phyloP scores from a whole-genome alignment of 768 basidiomycete genomes.

The Tubosaeta sp. region DNA sequence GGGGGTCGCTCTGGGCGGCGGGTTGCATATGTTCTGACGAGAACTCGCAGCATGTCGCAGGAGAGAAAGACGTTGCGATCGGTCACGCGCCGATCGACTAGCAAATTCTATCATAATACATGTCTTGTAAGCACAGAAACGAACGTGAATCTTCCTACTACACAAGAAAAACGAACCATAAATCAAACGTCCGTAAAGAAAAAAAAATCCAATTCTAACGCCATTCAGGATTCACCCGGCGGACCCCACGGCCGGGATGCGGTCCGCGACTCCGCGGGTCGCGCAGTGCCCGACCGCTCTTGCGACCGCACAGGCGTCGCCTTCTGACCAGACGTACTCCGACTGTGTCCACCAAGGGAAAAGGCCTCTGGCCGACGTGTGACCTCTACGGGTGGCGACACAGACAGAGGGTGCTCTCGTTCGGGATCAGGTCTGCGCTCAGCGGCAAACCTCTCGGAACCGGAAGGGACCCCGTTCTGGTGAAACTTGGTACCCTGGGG shows the following conservation, averaged over 20 bases:
- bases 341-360: constrained; percentile 17
- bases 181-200: constrained; percentile 22
- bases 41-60: constrained; percentile 3
- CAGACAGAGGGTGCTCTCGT: constrained; percentile 37
- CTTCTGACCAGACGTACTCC: constrained; percentile 18
- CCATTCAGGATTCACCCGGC: neutral
- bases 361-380: constrained; percentile 40
- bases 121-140: constrained; percentile 25
- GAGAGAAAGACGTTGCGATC: neutral
- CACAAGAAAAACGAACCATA: constrained; percentile 27
- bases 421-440: constrained; percentile 35
- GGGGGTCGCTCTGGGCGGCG: constrained; percentile 40
- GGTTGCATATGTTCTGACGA: constrained; percentile 42
- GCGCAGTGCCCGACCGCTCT: constrained; percentile 17
- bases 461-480: constrained; percentile 36
- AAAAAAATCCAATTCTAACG: neutral
- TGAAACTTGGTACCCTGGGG: constrained; percentile 25
- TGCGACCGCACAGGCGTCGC: constrained; percentile 19
- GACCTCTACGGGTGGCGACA: constrained; percentile 45
- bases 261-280: constrained; percentile 22
- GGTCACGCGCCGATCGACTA: neutral
- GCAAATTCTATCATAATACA: constrained; percentile 19
- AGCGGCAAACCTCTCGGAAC: constrained; percentile 25
- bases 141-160: neutral
- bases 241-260: constrained; percentile 13